These are phyloP conservation scores for Decorospora gaudefroyi DNA, from an alignment of 2,329 filamentous ascomycete genomes.

Conservation along the genomic window DNA sequence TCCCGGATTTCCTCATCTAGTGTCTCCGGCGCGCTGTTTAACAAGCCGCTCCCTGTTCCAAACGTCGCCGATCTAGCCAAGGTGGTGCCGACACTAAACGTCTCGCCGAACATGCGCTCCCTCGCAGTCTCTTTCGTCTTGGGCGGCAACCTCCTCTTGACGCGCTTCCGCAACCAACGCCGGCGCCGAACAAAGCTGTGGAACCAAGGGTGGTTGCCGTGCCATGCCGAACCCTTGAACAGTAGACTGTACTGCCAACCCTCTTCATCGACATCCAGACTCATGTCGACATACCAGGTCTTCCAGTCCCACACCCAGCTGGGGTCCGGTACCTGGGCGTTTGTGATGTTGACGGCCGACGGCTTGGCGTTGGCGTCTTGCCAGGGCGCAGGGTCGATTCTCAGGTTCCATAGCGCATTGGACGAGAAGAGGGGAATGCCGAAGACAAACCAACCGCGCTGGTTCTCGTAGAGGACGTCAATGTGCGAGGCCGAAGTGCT, in stretches of 20 bases:
- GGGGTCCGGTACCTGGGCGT: constrained; percentile 90
- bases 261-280: constrained; percentile 79
- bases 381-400: constrained; percentile 86
- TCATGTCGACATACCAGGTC: constrained; percentile 76
- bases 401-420: constrained; percentile 71
- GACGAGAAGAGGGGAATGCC: constrained; percentile 88
- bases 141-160: constrained; percentile 61
- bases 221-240: constrained; percentile 72
- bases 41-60: constrained; percentile 53
- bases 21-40: constrained; percentile 40
- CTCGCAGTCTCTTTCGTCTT: constrained; percentile 39
- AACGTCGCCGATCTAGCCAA: constrained; percentile 35
- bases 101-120: constrained; percentile 46
- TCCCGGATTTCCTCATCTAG: constrained; percentile 63
- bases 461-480: constrained; percentile 93
- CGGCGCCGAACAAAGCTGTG: constrained; percentile 91
- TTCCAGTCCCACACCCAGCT: constrained; percentile 89
- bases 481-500: constrained; percentile 51
- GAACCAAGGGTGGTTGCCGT: constrained; percentile 85
- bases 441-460: constrained; percentile 87
- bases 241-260: constrained; percentile 97
- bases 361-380: constrained; percentile 65
- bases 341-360: constrained; percentile 72
- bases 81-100: constrained; percentile 47
- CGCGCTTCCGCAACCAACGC: constrained; percentile 82